Evolutionary conservation across 495 filamentous ascomycete genomes (phyloP).

Genomic region (Platismatia glauca): DNA sequence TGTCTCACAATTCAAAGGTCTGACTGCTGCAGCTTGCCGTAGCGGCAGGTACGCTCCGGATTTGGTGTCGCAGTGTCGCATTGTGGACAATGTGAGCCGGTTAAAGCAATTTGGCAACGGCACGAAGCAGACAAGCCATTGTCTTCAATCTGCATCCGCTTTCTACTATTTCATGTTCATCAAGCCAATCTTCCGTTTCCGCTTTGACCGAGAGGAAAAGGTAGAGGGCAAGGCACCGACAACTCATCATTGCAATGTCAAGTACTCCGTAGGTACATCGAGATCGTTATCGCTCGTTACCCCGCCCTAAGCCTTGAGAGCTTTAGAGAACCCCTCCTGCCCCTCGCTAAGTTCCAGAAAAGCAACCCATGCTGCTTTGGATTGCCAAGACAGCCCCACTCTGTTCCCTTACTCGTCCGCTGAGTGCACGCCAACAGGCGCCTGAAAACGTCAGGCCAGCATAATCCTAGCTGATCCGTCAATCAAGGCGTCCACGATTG

Average conservation of each 20-base stretch:
- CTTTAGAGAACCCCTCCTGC: neutral
- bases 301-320: constrained; percentile 2
- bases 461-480: neutral
- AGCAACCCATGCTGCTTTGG: neutral
- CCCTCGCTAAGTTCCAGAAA: constrained; percentile 8
- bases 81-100: no score
- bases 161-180: no score
- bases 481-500: constrained; percentile 2
- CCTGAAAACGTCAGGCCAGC: constrained; percentile 11
- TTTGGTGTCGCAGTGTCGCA: neutral
- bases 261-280: no score
- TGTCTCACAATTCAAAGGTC: constrained; percentile 1
- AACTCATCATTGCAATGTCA: no score
- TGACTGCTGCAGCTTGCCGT: constrained; percentile 2
- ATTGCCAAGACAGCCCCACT: constrained; percentile 7
- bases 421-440: constrained; percentile 6
- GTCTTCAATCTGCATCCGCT: neutral
- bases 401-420: constrained; percentile 16
- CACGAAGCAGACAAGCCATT: no score
- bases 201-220: neutral
- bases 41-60: constrained; percentile 12
- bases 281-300: neutral
- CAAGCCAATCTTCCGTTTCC: neutral
- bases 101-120: no score
- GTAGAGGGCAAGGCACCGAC: no score